Evolutionary conservation across 2,329 filamentous ascomycete genomes (phyloP), one percentile per base, ranked within the genome.

Genomic region (Bipolaris cookei): DNA sequence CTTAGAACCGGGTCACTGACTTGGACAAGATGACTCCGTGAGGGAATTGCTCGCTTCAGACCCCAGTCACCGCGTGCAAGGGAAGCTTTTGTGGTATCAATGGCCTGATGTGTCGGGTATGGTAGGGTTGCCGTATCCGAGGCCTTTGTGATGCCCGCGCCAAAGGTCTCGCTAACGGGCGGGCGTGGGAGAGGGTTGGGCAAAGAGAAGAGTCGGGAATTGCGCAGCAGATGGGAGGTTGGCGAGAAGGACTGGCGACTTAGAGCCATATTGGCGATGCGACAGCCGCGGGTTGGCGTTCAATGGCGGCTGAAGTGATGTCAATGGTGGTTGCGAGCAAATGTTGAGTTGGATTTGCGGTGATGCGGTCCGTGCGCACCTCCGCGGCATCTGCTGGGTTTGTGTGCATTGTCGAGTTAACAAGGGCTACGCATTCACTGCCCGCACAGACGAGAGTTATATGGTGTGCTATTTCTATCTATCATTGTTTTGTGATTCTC

Each of bases 161-260:
- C 63, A 82, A 81, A 64, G 74, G 78, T 60, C 14, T 66, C 64
- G 57, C 75, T 71, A 25, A 78, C 65, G 11, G 79, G 75, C 10
- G 90, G 87, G 39, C 83, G 79, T 16, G 89, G 86, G 49, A 97
- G 83, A 20, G 91, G 86, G 56, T 86, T 84, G 13, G 94, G 93
- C 54, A 98, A 83, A 21, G 93, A 90, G 80, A 98, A 98, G 68
- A 98, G 84, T 66, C 94, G 90, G 57, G 94, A 98, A 58, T 88
- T 86, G 76, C 94, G 89, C 72, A 98, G 84, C 66, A 98, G 84
- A 61, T 83, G 83, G 52, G 86, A 84, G 51, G 86, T 84, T 32
- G 86, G 86, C 59, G 86, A 88, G n/a, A 72, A 56, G 20, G 63
- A 71, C 58, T 74, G 71, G 41, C 74, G 68, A 30, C 66, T 68